A percentile compares a stretch with the other conserved stretches of the same genome.
These are phyloP conservation scores for Stephanodiscus minutulus DNA, from an alignment of 108 stramenopile species.

Conservation along the genomic window DNA sequence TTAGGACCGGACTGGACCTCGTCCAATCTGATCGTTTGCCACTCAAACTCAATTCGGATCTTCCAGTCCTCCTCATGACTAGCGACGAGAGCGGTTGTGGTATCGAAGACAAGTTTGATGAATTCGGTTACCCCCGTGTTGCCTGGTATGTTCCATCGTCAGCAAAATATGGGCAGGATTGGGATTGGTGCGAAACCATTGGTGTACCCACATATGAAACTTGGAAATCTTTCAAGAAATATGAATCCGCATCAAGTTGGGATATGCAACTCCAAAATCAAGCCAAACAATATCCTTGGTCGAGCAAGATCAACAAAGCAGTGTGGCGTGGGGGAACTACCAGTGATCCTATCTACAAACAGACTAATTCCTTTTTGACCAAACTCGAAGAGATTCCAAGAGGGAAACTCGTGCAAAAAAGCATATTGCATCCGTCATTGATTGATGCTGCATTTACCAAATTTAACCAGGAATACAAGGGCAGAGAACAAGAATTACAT, in stretches of 20 bases:
- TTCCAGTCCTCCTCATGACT: constrained; percentile 1
- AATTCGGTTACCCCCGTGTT: background rate
- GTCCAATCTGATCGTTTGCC: background rate
- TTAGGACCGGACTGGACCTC: background rate
- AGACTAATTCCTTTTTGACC: background rate
- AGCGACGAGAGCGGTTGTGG: background rate
- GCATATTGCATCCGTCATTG: constrained; percentile 19
- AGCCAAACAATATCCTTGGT: background rate
- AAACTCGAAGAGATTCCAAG: constrained; percentile 5
- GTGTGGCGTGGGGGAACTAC: background rate
- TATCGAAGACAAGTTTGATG: background rate
- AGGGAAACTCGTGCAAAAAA: constrained; percentile 16
- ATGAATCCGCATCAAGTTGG: background rate
- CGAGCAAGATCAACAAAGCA: background rate
- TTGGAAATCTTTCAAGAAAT: background rate
- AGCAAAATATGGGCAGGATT: background rate
- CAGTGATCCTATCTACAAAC: background rate
- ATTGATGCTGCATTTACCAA: constrained; percentile 35
- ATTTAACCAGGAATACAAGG: constrained; percentile 13
- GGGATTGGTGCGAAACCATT: background rate
- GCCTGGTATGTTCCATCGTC: background rate
- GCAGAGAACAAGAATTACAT: constrained; percentile 2
- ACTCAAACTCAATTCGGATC: background rate
- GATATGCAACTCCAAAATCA: background rate
- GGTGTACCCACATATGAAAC: background rate